Conservation (phyloP, 352 stramenopile species). For the Phytophthora idaei region DNA sequence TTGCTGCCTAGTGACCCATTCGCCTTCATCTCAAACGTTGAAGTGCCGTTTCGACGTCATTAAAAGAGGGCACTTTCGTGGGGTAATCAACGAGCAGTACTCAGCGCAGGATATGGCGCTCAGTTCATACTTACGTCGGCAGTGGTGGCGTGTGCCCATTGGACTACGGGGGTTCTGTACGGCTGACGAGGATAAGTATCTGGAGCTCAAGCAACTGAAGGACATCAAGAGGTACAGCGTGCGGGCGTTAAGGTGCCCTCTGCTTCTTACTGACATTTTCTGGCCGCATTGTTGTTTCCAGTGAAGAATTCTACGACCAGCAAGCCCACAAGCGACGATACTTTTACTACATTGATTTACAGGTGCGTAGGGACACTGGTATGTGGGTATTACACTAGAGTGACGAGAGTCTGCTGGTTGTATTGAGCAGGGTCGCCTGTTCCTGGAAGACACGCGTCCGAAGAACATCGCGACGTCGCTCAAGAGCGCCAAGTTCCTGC, state of each 20-base stretch:
- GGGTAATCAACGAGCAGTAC: background rate
- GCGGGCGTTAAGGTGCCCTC: background rate
- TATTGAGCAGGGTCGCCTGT: conserved; percentile 60
- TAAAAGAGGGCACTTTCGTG: conserved; percentile 6
- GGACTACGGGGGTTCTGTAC: conserved; percentile 30
- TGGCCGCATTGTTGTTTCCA: conserved; percentile 17
- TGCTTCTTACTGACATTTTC: background rate
- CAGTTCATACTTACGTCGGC: conserved; percentile 6
- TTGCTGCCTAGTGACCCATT: conserved; percentile 8
- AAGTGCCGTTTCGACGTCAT: conserved; percentile 23
- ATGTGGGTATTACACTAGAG: background rate
- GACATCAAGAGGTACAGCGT: conserved; percentile 76
- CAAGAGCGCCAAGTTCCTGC: conserved; percentile 83
- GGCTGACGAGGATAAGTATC: conserved; percentile 68
- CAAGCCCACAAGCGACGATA: conserved; percentile 68
- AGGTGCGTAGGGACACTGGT: conserved; percentile 36
- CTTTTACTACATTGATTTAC: conserved; percentile 88
- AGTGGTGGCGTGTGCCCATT: conserved; percentile 18
- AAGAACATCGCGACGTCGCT: conserved; percentile 89
- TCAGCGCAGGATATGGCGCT: conserved; percentile 2
- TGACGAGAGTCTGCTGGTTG: background rate
- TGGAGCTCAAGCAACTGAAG: conserved; percentile 77
- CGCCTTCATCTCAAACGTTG: conserved; percentile 19
- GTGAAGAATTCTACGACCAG: conserved; percentile 75
- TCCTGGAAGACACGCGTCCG: conserved; percentile 77